Evolutionary conservation across 768 basidiomycete species (phyloP).

Genomic region (Tephrocybe sp.): DNA sequence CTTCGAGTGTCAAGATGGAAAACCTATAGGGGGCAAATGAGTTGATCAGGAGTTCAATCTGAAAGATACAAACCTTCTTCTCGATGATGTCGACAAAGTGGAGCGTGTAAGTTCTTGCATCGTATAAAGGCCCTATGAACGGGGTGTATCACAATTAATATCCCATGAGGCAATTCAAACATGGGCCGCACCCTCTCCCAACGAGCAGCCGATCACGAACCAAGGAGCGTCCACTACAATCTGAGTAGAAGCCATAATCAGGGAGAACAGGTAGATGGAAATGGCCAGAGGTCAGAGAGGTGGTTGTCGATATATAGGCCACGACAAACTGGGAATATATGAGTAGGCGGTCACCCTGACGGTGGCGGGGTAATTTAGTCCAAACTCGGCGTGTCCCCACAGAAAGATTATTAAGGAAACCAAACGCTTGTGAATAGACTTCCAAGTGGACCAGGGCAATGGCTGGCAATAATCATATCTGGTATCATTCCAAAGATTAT

Average conservation of each 20-base stretch:
- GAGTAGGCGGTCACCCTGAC: conserved; percentile 13
- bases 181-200: conserved; percentile 55
- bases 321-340: conserved; percentile 17
- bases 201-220: conserved; percentile 48
- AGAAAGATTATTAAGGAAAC: conserved; percentile 11
- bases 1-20: conserved; percentile 47
- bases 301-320: conserved; percentile 21
- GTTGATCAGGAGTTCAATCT: not conserved
- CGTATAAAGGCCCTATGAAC: conserved; percentile 71
- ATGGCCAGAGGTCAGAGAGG: not conserved
- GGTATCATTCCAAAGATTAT: not conserved
- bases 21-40: conserved; percentile 33
- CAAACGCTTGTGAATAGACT: conserved; percentile 1
- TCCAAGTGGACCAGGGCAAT: not conserved
- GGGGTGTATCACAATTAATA: conserved; percentile 15
- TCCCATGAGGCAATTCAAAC: conserved; percentile 7
- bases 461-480: not conserved
- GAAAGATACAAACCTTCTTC: conserved; percentile 38
- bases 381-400: conserved; percentile 25
- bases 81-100: conserved; percentile 70
- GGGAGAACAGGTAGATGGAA: not conserved
- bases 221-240: conserved; percentile 46
- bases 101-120: conserved; percentile 45
- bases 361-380: conserved; percentile 22
- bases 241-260: conserved; percentile 19